A percentile compares a stretch with the other conserved stretches of the same genome.
phyloP scores from a whole-genome alignment of 2,329 filamentous ascomycete genomes.

The Botrytis deweyae region DNA sequence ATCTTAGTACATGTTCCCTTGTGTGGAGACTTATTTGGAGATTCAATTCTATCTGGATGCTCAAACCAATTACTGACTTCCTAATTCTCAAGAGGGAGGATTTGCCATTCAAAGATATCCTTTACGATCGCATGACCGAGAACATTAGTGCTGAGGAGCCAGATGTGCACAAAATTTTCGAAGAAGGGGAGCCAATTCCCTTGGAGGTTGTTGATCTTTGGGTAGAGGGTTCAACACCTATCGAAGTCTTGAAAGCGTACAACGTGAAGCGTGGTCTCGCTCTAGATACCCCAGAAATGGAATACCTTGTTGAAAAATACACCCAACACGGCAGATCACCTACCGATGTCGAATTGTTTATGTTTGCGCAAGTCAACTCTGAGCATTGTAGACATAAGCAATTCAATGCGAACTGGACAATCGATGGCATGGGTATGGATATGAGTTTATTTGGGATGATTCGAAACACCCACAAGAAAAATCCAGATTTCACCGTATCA shows the following conservation, averaged over 20 bases:
- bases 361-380: constrained; percentile 99
- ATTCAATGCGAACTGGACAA: constrained; percentile 96
- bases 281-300: constrained; percentile 83
- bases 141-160: constrained; percentile 66
- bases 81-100: constrained; percentile 40
- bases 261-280: constrained; percentile 83
- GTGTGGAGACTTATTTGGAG: neutral
- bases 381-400: constrained; percentile 83
- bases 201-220: constrained; percentile 77
- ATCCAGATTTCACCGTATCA: constrained; percentile 80
- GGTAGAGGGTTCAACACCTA: constrained; percentile 60
- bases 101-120: constrained; percentile 63
- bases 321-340: constrained; percentile 62
- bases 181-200: constrained; percentile 59
- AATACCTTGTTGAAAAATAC: constrained; percentile 88
- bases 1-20: neutral
- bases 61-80: neutral
- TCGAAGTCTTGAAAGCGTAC: constrained; percentile 74
- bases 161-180: constrained; percentile 74
- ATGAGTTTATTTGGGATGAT: constrained; percentile 95
- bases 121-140: constrained; percentile 97
- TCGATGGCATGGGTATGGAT: constrained; percentile 78
- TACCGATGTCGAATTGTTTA: constrained; percentile 88
- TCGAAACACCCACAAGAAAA: constrained; percentile 84
- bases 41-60: neutral